Base-by-base conservation (phyloP, 306 rosid genomes). In the Vicia faba region DNA sequence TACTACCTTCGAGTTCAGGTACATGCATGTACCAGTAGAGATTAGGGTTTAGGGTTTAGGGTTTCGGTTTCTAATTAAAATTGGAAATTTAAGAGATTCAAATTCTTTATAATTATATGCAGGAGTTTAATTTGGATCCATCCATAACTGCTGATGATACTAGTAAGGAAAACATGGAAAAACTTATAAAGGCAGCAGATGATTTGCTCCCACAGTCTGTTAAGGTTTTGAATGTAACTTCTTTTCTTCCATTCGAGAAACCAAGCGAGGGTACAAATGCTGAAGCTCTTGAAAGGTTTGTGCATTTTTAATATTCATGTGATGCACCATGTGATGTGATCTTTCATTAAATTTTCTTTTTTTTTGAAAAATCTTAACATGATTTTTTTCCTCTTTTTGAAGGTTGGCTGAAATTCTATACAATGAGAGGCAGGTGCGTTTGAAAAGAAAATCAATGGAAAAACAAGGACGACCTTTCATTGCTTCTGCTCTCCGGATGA, bases 221-320 rank as follows among this genome's bases (percentile, higher is more conserved):
- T 56, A 38, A 64, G 1, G 79, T 80, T 39, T 50, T 77, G 58
- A 67, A 85, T 64, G 56, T 74, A 18, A 61, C 62, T 12, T 79
- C 80, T 4, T 86, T 88, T 35, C 25, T 16, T 8, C 83, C 51
- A 3, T 76, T 75, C 51, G 29, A 74, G n/a, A 7, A 69, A 14
- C 2, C 11, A n/a, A 11, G 25, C 10, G 8, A 44, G 0, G 88
- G 69, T 44, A 82, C 84, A 36, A 87, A 87, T 63, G 80, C 69
- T 33, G 33, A 74, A 50, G 89, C 93, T 71, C 85, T 87, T 12
- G 43, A 16, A 28, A 83, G 84, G 89, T 85, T n/a, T n/a, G 63
- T 57, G 3, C 63, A 31, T 6, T 5, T 31, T 5, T 31, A 31
- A 31, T 31, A 31, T 20, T 20, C 2, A 20, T 20, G 1, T 20